These are phyloP conservation scores for Cyclostephanos tholiformis DNA, from an alignment of 108 stramenopile genomes.

Conservation along the genomic window DNA sequence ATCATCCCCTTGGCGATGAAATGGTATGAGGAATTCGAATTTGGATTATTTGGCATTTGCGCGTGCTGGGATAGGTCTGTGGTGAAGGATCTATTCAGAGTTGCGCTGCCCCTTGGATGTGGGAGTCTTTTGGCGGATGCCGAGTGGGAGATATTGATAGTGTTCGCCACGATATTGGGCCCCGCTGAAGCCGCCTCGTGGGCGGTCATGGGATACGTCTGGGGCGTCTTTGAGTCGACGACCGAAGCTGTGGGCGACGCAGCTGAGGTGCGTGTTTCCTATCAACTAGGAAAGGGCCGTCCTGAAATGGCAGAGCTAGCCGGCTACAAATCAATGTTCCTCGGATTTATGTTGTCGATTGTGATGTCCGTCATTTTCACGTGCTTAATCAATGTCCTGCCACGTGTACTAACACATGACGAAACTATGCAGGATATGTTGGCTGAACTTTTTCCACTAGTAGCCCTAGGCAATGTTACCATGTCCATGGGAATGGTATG, in stretches of 20 bases:
- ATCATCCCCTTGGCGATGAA: background rate
- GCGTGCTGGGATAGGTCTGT: constrained; percentile 26
- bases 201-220: constrained; percentile 69
- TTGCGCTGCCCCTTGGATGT: constrained; percentile 50
- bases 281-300: constrained; percentile 53
- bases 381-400: constrained; percentile 45
- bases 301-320: constrained; percentile 56
- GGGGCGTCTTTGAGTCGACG: constrained; percentile 72
- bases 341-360: constrained; percentile 52
- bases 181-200: constrained; percentile 80
- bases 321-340: constrained; percentile 57
- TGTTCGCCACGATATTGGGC: constrained; percentile 63
- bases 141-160: constrained; percentile 71
- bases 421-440: constrained; percentile 61
- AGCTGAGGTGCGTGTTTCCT: constrained; percentile 66
- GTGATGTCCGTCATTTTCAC: constrained; percentile 61
- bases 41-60: constrained; percentile 11
- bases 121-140: constrained; percentile 65
- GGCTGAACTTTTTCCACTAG: constrained; percentile 36
- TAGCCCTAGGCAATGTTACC: constrained; percentile 42
- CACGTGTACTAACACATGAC: constrained; percentile 57
- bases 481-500: constrained; percentile 62
- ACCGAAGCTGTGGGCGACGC: constrained; percentile 81
- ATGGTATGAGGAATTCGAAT: constrained; percentile 7
- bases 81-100: constrained; percentile 42